phyloP scores from a whole-genome alignment of 176 grass and related monocot species.

The Pharus latifolius region DNA sequence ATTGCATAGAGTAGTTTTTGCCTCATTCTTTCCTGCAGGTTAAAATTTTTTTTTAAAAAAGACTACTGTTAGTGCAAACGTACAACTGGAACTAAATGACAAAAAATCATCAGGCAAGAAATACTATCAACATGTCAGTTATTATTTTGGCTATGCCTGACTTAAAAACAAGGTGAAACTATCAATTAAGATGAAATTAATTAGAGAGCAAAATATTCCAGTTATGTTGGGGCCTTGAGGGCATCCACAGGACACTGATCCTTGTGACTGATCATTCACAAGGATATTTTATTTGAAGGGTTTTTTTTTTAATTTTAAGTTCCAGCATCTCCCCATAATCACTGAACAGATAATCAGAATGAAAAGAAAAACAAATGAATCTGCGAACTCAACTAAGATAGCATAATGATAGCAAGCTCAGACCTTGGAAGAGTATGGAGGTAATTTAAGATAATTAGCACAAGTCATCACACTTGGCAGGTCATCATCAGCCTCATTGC shows the following conservation, averaged over 20 bases:
- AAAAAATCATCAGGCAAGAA: not conserved
- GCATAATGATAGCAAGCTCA: not conserved
- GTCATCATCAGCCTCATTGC: constrained; percentile 48
- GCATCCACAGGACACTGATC: too few species aligned
- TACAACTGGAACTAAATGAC: not conserved
- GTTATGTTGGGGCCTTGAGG: not conserved
- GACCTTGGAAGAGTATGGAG: constrained; percentile 92
- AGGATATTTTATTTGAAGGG: not conserved
- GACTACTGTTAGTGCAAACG: not conserved
- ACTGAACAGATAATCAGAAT: not conserved
- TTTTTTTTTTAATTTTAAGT: not conserved
- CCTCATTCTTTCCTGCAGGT: constrained; percentile 60
- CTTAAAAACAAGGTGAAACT: not conserved
- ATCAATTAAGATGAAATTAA: not conserved
- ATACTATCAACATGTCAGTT: not conserved
- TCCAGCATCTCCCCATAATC: not conserved
- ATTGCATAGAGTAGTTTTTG: constrained; percentile 60
- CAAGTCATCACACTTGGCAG: constrained; percentile 99
- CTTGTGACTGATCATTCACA: not conserved
- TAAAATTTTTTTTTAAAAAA: not conserved
- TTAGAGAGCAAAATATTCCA: not conserved
- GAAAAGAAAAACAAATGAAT: not conserved
- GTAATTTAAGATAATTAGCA: constrained; percentile 95
- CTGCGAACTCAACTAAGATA: not conserved
- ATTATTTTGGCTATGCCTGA: not conserved